Evolutionary conservation across 257 asterid genomes (phyloP).

Genomic region (Linderniella brevidens): DNA sequence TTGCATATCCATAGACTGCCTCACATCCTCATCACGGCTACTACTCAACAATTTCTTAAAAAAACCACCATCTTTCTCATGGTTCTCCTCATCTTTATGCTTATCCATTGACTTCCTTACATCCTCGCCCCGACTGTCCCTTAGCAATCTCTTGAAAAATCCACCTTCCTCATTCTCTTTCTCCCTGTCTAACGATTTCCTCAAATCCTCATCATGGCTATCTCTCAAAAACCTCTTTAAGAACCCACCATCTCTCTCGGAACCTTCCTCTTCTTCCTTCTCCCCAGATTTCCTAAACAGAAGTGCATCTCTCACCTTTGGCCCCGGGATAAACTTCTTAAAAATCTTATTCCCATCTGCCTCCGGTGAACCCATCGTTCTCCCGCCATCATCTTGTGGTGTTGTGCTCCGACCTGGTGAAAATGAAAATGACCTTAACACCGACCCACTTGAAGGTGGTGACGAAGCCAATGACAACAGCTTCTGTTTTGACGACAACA

Average conservation of each 20-base stretch:
- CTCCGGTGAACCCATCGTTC: constrained; percentile 22
- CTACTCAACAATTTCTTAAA: constrained; percentile 59
- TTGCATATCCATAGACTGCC: constrained; percentile 10
- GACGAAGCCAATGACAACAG: constrained; percentile 40
- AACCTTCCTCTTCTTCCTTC: constrained; percentile 33
- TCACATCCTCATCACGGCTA: constrained; percentile 60
- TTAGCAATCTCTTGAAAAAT: constrained; percentile 38
- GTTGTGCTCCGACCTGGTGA: constrained; percentile 19
- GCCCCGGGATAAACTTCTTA: constrained; percentile 48
- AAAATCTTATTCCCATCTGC: constrained; percentile 38
- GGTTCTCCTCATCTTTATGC: constrained; percentile 15
- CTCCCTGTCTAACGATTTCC: constrained; percentile 41
- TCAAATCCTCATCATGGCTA: constrained; percentile 62
- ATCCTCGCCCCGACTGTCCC: constrained; percentile 35
- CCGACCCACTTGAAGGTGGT: constrained; percentile 23
- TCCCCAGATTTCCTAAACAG: constrained; percentile 45
- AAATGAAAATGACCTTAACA: constrained; percentile 24
- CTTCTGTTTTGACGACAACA: constrained; percentile 54
- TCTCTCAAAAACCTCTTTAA: constrained; percentile 63
- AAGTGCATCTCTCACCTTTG: constrained; percentile 40
- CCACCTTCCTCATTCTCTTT: constrained; percentile 40
- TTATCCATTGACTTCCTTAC: constrained; percentile 29
- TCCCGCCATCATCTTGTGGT: constrained; percentile 28
- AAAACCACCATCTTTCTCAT: constrained; percentile 34
- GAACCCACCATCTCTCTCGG: constrained; percentile 51